Conservation (phyloP, 2,329 filamentous ascomycete species). For the Aspergillus nomiae region DNA sequence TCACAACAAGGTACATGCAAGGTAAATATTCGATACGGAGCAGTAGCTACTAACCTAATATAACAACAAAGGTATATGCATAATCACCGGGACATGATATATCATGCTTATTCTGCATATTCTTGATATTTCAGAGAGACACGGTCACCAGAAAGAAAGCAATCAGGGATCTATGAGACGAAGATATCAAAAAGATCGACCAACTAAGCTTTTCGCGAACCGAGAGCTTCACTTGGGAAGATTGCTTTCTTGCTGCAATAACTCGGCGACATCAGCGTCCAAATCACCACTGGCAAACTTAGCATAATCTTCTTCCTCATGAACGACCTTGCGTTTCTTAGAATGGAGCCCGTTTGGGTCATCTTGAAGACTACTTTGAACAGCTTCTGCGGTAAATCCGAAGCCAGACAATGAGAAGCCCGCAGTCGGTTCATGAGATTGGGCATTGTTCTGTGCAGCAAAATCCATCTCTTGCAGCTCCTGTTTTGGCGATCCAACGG, state of each 20-base stretch:
- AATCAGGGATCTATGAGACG: neutral
- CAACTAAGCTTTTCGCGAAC: neutral
- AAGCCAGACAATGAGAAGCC: constrained; percentile 24
- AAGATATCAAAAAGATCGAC: neutral
- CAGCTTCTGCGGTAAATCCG: constrained; percentile 20
- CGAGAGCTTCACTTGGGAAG: constrained; percentile 12
- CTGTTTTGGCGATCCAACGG: constrained; percentile 51
- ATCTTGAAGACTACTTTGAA: constrained; percentile 25
- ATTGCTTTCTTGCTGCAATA: constrained; percentile 53
- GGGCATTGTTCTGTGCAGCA: constrained; percentile 15
- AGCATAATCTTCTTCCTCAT: constrained; percentile 45
- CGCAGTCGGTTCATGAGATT: constrained; percentile 11
- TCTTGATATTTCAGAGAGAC: neutral
- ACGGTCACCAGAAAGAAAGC: neutral
- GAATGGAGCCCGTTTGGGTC: constrained; percentile 35
- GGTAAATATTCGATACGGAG: neutral
- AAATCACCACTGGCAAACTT: constrained; percentile 57
- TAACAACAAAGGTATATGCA: neutral
- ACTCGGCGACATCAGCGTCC: constrained; percentile 63
- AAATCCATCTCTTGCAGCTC: constrained; percentile 36
- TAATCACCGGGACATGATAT: neutral
- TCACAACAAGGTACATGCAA: neutral
- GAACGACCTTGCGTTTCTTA: constrained; percentile 54
- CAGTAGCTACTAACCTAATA: neutral
- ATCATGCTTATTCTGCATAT: constrained; percentile 42